Conservation (phyloP, 2,329 filamentous ascomycete genomes). For the Aspergillus aculeatus region DNA sequence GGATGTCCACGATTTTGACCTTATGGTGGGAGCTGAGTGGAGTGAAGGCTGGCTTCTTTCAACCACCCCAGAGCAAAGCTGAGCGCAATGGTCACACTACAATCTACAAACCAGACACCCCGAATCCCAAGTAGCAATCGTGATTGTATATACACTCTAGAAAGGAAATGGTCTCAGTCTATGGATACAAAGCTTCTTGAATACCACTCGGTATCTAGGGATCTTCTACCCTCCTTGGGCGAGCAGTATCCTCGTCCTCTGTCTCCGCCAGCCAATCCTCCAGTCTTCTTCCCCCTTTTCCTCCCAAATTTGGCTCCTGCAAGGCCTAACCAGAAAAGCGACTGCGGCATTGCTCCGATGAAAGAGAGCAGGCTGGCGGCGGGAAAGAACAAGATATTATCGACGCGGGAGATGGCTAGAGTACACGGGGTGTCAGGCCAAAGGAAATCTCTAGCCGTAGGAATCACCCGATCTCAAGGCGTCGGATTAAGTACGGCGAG, state of each 20-base stretch:
- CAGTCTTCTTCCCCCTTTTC: not conserved
- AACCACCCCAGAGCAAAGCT: too few relatives aligned
- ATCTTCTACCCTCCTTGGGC: not conserved
- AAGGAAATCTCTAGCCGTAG: not conserved
- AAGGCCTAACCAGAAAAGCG: not conserved
- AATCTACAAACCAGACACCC: not conserved
- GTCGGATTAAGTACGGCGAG: not conserved
- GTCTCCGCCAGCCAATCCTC: not conserved
- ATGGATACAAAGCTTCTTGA: not conserved
- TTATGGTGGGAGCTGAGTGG: too few relatives aligned
- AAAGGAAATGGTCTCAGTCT: not conserved
- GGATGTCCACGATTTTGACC: too few relatives aligned
- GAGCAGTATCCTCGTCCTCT: not conserved
- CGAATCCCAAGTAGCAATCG: not conserved
- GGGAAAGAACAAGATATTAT: not conserved
- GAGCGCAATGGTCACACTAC: not conserved
- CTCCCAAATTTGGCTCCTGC: not conserved
- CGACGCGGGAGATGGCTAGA: not conserved
- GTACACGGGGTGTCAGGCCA: not conserved
- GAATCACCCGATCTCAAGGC: not conserved
- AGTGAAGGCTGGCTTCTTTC: too few relatives aligned
- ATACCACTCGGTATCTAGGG: not conserved
- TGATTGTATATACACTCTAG: slow-evolving; percentile 8
- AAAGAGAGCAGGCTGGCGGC: not conserved
- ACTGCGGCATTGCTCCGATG: not conserved